Base-by-base conservation (phyloP, 495 filamentous ascomycete genomes). In the Acidiella bohemica region DNA sequence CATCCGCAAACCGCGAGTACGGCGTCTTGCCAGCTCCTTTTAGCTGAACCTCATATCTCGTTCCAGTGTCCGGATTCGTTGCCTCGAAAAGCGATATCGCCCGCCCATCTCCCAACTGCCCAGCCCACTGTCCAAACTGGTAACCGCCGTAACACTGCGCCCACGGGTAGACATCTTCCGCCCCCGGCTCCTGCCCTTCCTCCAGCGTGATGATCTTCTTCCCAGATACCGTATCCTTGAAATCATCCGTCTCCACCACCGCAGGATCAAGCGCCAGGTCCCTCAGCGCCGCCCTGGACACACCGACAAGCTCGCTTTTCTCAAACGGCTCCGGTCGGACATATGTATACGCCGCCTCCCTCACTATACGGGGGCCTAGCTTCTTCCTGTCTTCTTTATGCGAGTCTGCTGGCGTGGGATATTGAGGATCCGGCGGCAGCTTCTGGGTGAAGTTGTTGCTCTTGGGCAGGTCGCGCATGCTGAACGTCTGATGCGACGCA, bases 1-100 rank as follows among this genome's bases (percentile, higher is more conserved):
- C 90, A 61, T 97, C 90, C n/a, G 90, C 90, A 50, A 96, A 97
- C 10, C 90, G 79, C 16, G 82, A 90, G 58, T 96, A 97, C 0
- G 90, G 90, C 3, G 90, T 97, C 47, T 75, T 65, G 2, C 90
- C 90, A 19, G 90, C 88, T 17, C 90, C 90, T 61, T 94, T 97
- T 33, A 97, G 68, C 54, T 95, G 90, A 7, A 96, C 55, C 59
- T 97, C 90, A 56, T 90, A 94, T 4, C 86, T 71, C 12, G 51
- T 64, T 1, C 70, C 68, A 1, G 84, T 84, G 0, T 56, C 45
- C 12, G 83, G 77, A 55, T 93, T 93, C 10, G 76, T 93, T 19
- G 72, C 66, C 53, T 97, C 90, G 50, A 95, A 97, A 0, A 97
- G 67, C 33, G 82, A 87, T 49, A 97, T 94, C 20, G 88, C 90